Percentiles rank a stretch among this genome's conserved stretches.
Conservation (phyloP, 148 eudicot genomes). For the Fagopyrum homotropicum region DNA sequence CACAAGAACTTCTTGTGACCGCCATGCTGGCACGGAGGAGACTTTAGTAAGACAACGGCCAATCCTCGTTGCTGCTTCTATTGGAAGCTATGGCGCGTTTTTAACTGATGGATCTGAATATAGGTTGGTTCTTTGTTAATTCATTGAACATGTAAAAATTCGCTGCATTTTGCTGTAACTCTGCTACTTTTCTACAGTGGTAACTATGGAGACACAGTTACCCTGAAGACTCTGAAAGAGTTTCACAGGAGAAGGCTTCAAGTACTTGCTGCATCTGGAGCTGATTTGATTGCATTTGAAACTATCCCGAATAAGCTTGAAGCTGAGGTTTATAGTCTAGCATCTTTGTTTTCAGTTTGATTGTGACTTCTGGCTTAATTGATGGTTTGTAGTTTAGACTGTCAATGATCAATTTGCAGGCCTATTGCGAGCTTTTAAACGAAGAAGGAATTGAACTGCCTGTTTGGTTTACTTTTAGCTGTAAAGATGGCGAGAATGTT, state of each 20-base stretch:
- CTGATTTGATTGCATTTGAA: slow-evolving; percentile 69
- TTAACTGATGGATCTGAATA: slow-evolving; percentile 80
- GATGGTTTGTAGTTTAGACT: neutral
- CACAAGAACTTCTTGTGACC: slow-evolving; percentile 35
- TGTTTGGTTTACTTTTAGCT: slow-evolving; percentile 56
- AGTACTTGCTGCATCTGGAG: slow-evolving; percentile 49
- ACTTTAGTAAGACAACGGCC: slow-evolving; percentile 24
- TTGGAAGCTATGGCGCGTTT: slow-evolving; percentile 72
- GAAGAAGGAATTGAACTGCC: slow-evolving; percentile 58
- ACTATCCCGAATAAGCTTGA: slow-evolving; percentile 62
- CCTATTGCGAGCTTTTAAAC: slow-evolving; percentile 52
- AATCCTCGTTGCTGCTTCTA: slow-evolving; percentile 58
- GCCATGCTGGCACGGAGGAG: slow-evolving; percentile 8
- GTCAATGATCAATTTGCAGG: slow-evolving; percentile 22
- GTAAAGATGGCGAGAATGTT: slow-evolving; percentile 47
- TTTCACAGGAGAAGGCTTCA: slow-evolving; percentile 68
- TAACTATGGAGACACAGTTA: slow-evolving; percentile 38
- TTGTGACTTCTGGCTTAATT: too few species aligned
- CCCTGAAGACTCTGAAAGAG: slow-evolving; percentile 38
- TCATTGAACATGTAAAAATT: neutral
- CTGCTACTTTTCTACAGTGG: slow-evolving; percentile 30
- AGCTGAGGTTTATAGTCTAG: slow-evolving; percentile 37
- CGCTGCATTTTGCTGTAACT: neutral
- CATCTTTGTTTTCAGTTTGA: neutral
- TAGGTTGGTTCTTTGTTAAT: slow-evolving; percentile 26